Evolutionary conservation across 495 filamentous ascomycete species (phyloP), one percentile per base, ranked within the genome.

Genomic region (Aspergillus asperescens): DNA sequence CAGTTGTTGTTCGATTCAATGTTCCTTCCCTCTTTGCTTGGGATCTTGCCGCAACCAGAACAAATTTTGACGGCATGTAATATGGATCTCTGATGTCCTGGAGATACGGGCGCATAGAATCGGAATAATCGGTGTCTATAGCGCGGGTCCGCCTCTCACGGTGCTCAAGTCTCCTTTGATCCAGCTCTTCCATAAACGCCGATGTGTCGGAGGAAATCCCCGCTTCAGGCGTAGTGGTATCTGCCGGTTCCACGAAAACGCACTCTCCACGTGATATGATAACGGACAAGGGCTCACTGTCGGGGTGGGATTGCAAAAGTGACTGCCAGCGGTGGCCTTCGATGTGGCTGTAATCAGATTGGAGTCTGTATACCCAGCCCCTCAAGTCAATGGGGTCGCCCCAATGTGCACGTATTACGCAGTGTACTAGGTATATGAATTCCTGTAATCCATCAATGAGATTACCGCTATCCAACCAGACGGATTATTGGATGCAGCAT

Each of bases 291-390:
- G 45, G 52, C 22, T 55, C 45, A 18, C n/a, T 31, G 13, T 10
- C 3, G 22, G 18, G 16, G 25, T 55, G 44, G 15, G 43, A 31
- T 37, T 48, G 32, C 27, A 40, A 35, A 7, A 55, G 41, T 24
- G 38, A 55, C 4, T 9, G 52, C 52, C 52, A 55, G n/a, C 20
- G 34, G 22, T 16, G 37, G 8, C 16, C 45, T 7, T 55, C 44
- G 4, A 55, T 35, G 10, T 16, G 7, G 22, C 42, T 46, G 34
- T 28, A 29, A 9, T 53, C 41, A 0, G 37, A 13, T 35, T 53
- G 29, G 29, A 53, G 41, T 13, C 13, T 27, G 29, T 46, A 53
- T 18, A 46, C 41, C 22, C 20, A 53, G 15, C 39, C 19, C 8
- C 40, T 38, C 1, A 3, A 7, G 19, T 46, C 29, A 10, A 47